Evolutionary conservation across 179 eudicot species (phyloP).

Genomic region (Dionaea muscipula): DNA sequence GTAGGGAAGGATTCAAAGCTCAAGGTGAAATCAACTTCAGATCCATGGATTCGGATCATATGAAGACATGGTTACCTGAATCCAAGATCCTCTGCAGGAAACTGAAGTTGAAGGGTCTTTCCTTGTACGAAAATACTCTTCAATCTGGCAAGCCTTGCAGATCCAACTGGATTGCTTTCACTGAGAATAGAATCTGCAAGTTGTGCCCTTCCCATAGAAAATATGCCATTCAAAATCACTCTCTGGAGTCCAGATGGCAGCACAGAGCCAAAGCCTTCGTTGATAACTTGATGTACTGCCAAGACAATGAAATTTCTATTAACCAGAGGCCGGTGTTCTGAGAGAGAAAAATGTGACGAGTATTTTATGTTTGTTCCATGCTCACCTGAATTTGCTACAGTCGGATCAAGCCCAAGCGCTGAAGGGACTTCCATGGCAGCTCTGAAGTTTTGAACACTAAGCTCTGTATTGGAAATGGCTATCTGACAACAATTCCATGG

Average conservation of each 20-base stretch:
- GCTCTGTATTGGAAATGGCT: constrained; percentile 66
- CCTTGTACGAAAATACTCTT: constrained; percentile 74
- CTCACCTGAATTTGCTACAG: constrained; percentile 69
- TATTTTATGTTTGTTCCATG: neutral
- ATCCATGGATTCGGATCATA: too few relatives aligned
- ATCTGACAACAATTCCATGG: constrained; percentile 37
- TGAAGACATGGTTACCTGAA: constrained; percentile 43
- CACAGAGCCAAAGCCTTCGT: constrained; percentile 48
- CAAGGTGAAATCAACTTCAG: too few relatives aligned
- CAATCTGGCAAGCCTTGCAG: constrained; percentile 65
- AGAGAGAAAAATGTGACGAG: neutral
- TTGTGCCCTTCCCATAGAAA: constrained; percentile 79
- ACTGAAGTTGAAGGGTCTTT: constrained; percentile 92
- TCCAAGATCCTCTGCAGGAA: constrained; percentile 97
- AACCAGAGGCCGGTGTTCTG: too few relatives aligned
- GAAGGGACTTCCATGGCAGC: constrained; percentile 95
- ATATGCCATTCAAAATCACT: constrained; percentile 59
- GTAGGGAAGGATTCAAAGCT: too few relatives aligned
- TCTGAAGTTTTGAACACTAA: constrained; percentile 79
- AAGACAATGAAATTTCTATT: constrained; percentile 9
- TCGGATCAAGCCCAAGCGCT: constrained; percentile 92
- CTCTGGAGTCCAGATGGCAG: constrained; percentile 62
- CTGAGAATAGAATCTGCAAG: constrained; percentile 58
- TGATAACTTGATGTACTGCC: constrained; percentile 71
- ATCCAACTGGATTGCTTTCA: constrained; percentile 73